Evolutionary conservation across 106 monocot genomes (phyloP).

Genomic region (Phalaenopsis equestris): DNA sequence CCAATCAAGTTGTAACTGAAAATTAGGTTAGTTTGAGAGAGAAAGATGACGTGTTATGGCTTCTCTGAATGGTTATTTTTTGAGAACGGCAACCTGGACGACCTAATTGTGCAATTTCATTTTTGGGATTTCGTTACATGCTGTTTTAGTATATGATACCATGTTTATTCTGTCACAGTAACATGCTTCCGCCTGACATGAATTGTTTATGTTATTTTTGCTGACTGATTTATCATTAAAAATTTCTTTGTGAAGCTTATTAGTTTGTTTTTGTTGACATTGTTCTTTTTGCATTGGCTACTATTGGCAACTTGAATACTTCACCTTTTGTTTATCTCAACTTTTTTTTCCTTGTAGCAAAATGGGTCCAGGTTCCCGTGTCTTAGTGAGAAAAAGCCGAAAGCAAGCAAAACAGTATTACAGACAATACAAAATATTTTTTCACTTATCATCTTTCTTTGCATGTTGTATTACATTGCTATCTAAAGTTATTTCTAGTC

Average conservation of each 20-base stretch:
- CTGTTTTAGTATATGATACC: background rate
- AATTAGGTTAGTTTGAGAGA: background rate
- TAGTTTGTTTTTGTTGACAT: background rate
- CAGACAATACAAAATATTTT: slow-evolving; percentile 63
- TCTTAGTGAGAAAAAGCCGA: slow-evolving; percentile 86
- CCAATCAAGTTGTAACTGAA: background rate
- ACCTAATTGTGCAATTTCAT: background rate
- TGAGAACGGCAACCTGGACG: background rate
- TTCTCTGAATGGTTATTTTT: background rate
- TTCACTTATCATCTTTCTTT: background rate
- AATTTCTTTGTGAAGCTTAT: background rate
- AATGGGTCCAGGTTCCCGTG: slow-evolving; percentile 93
- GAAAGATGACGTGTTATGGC: background rate
- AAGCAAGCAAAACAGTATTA: slow-evolving; percentile 92
- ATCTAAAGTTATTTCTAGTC: background rate
- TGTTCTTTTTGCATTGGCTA: background rate
- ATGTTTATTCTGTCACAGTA: background rate
- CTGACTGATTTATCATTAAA: slow-evolving; percentile 4
- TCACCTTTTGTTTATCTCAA: no score
- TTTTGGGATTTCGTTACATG: background rate
- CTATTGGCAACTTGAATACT: background rate
- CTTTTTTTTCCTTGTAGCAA: slow-evolving; percentile 40
- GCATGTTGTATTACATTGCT: background rate
- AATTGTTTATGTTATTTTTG: background rate
- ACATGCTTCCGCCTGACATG: background rate